Evolutionary conservation across 2,329 filamentous ascomycete species (phyloP), one percentile per base, ranked within the genome.

Genomic region (Fusarium sp.): DNA sequence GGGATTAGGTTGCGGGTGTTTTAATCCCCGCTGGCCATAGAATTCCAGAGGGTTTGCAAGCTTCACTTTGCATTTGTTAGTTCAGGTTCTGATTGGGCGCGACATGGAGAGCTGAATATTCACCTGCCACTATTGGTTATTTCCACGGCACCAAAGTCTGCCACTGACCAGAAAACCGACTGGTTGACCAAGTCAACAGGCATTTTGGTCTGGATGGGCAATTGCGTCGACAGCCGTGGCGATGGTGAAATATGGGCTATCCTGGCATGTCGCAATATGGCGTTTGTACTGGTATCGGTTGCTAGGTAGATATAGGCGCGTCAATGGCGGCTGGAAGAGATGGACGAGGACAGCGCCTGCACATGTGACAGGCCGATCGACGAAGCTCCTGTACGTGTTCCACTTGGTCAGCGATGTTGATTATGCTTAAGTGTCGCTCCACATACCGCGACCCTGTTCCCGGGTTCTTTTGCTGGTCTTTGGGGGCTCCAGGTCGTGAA

Each of bases 201-300:
- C 7, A 57, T 40, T 28, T n/a, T 36, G 32, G 31, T 53, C 28
- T 34, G 28, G 42, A 61, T 55, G 49, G 53, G 44, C 45, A 46
- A 69, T 70, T 58, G 64, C 67, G 67, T 64, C 39, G 49, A 57
- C 46, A 61, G 64, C 67, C 67, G 59, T 43, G 48, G 40, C 34
- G 46, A 69, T 70, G 67, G 61, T 69, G 67, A 53, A 64, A 69
- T 51, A 49, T 28, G 38, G 44, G 39, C 35, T 31, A 15, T 7
- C 36, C 38, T 7, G 31, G 40, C 34, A 39, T 45, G 38, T 29
- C 49, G 38, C n/a, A n/a, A 25, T 29, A 19, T 19, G 19, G 19
- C 19, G 19, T 19, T 19, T 19, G 19, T 19, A 19, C 19, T 19
- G 19, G 3, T 19, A 19, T 19, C 19, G 19, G 19, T 19, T 19